Evolutionary conservation across 768 basidiomycete genomes (phyloP).

Genomic region (Phlegmacium glaucopus): DNA sequence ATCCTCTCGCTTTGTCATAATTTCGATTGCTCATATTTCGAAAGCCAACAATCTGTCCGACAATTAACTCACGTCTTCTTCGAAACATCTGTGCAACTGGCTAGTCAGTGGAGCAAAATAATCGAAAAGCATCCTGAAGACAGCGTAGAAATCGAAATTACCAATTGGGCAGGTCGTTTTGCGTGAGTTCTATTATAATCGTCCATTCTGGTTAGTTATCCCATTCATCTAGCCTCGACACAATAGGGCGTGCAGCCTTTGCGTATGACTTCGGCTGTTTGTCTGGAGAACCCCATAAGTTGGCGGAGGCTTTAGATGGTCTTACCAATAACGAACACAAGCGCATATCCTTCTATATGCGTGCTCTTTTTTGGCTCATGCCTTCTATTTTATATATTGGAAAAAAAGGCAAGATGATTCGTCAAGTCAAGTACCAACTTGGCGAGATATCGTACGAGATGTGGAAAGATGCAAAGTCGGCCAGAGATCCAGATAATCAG

Average conservation of each 20-base stretch:
- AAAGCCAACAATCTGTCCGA: conserved; percentile 48
- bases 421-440: conserved; percentile 49
- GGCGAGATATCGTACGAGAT: conserved; percentile 48
- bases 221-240: conserved; percentile 40
- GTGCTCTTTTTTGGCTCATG: conserved; percentile 58
- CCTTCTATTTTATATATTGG: conserved; percentile 54
- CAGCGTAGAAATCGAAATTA: conserved; percentile 49
- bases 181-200: conserved; percentile 37
- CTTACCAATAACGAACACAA: conserved; percentile 61
- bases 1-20: not conserved
- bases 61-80: conserved; percentile 49
- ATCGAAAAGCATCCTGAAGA: conserved; percentile 38
- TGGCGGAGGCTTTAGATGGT: conserved; percentile 52
- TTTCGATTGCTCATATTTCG: not conserved
- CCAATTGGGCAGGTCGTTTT: conserved; percentile 58
- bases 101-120: conserved; percentile 44
- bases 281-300: conserved; percentile 41
- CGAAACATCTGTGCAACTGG: conserved; percentile 52
- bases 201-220: not conserved
- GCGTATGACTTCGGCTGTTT: conserved; percentile 60
- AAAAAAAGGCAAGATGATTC: conserved; percentile 57
- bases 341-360: conserved; percentile 58
- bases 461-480: conserved; percentile 51
- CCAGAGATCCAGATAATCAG: conserved; percentile 38
- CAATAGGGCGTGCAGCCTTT: conserved; percentile 59